phyloP scores from a whole-genome alignment of 2,329 filamentous ascomycete genomes.

The Paramyrothecium roridum region DNA sequence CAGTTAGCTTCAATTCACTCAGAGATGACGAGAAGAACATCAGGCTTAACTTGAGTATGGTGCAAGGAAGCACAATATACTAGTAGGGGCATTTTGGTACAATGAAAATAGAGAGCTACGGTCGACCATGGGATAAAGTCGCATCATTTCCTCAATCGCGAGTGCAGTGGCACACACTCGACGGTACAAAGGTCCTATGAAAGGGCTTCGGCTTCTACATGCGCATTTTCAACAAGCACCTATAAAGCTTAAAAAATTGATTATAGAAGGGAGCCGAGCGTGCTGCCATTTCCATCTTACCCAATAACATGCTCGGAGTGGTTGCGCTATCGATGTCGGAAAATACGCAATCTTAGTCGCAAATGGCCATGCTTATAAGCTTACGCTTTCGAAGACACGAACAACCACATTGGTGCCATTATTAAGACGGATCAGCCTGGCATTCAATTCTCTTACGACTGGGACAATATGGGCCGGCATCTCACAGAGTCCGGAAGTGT shows the following conservation, averaged over 20 bases:
- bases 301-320: neutral
- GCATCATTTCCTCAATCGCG: too few relatives aligned
- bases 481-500: conserved; percentile 63
- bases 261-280: neutral
- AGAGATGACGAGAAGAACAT: too few relatives aligned
- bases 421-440: conserved; percentile 56
- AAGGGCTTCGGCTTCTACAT: neutral
- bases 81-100: too few relatives aligned
- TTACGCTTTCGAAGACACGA: conserved; percentile 43
- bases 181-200: too few relatives aligned
- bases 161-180: too few relatives aligned
- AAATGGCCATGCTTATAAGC: neutral
- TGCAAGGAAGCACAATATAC: too few relatives aligned
- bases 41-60: too few relatives aligned
- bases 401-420: conserved; percentile 61
- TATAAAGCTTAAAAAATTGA: too few relatives aligned
- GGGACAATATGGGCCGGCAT: conserved; percentile 62
- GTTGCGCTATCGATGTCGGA: neutral
- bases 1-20: too few relatives aligned
- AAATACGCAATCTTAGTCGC: neutral
- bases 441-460: conserved; percentile 58
- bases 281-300: neutral
- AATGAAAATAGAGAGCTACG: too few relatives aligned
- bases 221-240: too few relatives aligned
- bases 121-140: too few relatives aligned